Conservation (phyloP, 139 green algal genomes). For the Dunaliella primolecta region DNA sequence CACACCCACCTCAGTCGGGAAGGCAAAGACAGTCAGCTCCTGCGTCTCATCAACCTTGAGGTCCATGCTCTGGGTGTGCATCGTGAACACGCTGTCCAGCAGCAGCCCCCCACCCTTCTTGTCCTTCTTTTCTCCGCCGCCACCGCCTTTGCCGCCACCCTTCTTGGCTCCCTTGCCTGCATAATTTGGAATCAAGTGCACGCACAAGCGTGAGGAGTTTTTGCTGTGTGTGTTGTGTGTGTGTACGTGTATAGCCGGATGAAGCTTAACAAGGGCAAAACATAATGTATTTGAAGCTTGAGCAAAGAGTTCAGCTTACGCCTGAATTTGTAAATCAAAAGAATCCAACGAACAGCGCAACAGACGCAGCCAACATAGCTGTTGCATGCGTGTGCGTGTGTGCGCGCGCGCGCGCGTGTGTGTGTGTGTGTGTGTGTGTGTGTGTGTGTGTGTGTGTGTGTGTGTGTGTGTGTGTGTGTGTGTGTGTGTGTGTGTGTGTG, state of each 20-base stretch:
- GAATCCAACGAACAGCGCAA: no score
- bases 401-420: neutral
- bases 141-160: conserved; percentile 26
- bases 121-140: conserved; percentile 12
- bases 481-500: neutral
- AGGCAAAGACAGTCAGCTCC: conserved; percentile 66
- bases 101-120: neutral
- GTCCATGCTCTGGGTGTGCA: conserved; percentile 47
- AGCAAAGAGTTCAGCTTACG: no score
- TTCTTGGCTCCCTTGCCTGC: conserved; percentile 21
- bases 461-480: neutral
- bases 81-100: conserved; percentile 40
- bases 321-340: no score
- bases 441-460: neutral
- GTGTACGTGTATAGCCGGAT: no score
- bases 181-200: no score
- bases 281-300: no score
- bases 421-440: neutral
- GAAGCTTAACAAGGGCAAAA: no score
- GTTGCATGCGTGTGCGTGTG: neutral
- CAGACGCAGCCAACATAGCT: no score
- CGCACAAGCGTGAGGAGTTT: neutral
- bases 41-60: conserved; percentile 49
- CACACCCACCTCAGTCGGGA: conserved; percentile 40
- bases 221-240: no score